Percentiles rank a stretch among this genome's conserved stretches.
phyloP scores from a whole-genome alignment of 176 grass and related monocot genomes.

The Raddia distichophylla region DNA sequence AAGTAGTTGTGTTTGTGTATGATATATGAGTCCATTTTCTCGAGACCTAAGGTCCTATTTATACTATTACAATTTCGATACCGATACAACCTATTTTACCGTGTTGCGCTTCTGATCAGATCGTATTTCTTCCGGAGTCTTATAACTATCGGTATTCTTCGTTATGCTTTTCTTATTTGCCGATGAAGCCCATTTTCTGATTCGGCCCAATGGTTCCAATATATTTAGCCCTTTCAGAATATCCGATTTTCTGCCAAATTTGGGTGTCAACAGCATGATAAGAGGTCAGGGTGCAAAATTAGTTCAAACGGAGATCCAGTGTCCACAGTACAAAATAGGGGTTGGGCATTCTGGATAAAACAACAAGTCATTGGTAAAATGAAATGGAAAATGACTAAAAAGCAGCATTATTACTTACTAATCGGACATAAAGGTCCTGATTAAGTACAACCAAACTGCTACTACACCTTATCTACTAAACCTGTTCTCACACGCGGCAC shows the following conservation, averaged over 20 bases:
- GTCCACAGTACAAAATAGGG: background rate
- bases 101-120: no score
- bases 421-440: slow-evolving; percentile 26
- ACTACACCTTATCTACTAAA: slow-evolving; percentile 50
- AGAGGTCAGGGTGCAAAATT: background rate
- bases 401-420: slow-evolving; percentile 32
- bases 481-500: slow-evolving; percentile 32
- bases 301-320: background rate
- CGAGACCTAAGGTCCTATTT: no score
- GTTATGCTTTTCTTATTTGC: no score
- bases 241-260: background rate
- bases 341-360: background rate
- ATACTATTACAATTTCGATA: no score
- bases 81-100: no score
- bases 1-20: no score
- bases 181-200: no score
- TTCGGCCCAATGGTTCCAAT: no score
- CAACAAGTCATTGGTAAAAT: background rate
- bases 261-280: background rate
- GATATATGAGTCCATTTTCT: no score
- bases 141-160: no score
- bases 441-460: slow-evolving; percentile 45
- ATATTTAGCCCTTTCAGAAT: slow-evolving; percentile 3
- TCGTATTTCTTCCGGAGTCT: no score
- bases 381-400: background rate